Evolutionary conservation across 306 rosid genomes (phyloP).

Genomic region (Trifolium subterraneum): DNA sequence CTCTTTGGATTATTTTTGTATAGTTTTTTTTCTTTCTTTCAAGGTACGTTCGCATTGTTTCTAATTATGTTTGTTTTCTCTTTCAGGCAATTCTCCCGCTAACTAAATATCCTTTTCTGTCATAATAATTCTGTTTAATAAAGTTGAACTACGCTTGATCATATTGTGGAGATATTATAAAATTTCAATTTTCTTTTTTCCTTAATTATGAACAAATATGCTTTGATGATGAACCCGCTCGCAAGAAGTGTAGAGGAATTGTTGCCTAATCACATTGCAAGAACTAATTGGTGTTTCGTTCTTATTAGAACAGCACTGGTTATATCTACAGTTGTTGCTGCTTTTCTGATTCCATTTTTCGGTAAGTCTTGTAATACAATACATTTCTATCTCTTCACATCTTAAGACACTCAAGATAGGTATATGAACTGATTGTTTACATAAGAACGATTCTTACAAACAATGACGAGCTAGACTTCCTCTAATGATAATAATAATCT

Average conservation of each 20-base stretch:
- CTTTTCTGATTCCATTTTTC: slow-evolving; percentile 79
- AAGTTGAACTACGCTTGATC: slow-evolving; percentile 29
- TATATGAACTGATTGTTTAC: background rate
- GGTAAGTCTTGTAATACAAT: slow-evolving; percentile 52
- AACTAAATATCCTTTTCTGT: slow-evolving; percentile 82
- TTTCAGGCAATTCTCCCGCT: slow-evolving; percentile 78
- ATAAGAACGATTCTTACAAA: too few relatives aligned
- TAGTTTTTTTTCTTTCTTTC: background rate
- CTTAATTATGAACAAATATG: slow-evolving; percentile 68
- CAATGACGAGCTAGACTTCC: too few relatives aligned
- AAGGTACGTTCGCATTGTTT: slow-evolving; percentile 18
- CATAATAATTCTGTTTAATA: slow-evolving; percentile 1
- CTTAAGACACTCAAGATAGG: background rate
- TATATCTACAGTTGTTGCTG: slow-evolving; percentile 65
- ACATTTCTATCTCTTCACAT: slow-evolving; percentile 24
- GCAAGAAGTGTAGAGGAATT: slow-evolving; percentile 87
- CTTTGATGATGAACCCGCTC: slow-evolving; percentile 79
- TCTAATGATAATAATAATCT: too few relatives aligned
- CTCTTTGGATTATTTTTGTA: slow-evolving; percentile 1
- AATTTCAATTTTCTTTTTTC: slow-evolving; percentile 40
- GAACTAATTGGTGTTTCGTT: slow-evolving; percentile 61
- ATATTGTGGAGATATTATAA: slow-evolving; percentile 8
- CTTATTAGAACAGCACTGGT: slow-evolving; percentile 71
- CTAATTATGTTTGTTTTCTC: slow-evolving; percentile 39
- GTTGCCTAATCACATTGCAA: slow-evolving; percentile 58